These are phyloP conservation scores for Calonectria honghensis DNA, from an alignment of 2,329 filamentous ascomycete species.

Conservation along the genomic window DNA sequence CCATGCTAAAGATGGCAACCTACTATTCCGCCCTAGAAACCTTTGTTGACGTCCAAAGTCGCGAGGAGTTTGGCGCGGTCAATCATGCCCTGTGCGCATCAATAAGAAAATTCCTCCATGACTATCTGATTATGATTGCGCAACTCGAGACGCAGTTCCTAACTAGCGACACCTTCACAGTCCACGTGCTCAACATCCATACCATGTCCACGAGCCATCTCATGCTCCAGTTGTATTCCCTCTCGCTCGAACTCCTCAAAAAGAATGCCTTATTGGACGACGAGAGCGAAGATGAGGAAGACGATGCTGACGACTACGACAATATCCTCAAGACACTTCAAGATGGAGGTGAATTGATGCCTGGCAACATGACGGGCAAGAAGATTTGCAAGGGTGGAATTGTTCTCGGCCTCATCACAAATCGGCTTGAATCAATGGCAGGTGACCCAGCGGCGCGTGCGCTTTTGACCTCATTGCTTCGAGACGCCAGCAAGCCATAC, in stretches of 20 bases:
- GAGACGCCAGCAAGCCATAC: slow-evolving; percentile 94
- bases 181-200: slow-evolving; percentile 95
- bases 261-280: slow-evolving; percentile 92
- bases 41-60: slow-evolving; percentile 95
- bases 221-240: slow-evolving; percentile 90
- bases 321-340: slow-evolving; percentile 93
- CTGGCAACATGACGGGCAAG: slow-evolving; percentile 87
- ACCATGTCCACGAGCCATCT: slow-evolving; percentile 93
- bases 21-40: slow-evolving; percentile 94
- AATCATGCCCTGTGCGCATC: slow-evolving; percentile 98
- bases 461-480: slow-evolving; percentile 86
- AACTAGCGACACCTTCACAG: slow-evolving; percentile 90
- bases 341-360: slow-evolving; percentile 88
- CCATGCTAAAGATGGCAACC: slow-evolving; percentile 95
- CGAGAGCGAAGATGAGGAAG: slow-evolving; percentile 81
- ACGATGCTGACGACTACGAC: slow-evolving; percentile 89
- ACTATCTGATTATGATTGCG: slow-evolving; percentile 93
- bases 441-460: slow-evolving; percentile 92
- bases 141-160: slow-evolving; percentile 96
- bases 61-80: slow-evolving; percentile 93
- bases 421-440: slow-evolving; percentile 90
- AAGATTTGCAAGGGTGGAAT: slow-evolving; percentile 98
- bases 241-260: slow-evolving; percentile 91
- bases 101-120: slow-evolving; percentile 91
- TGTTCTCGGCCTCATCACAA: slow-evolving; percentile 91